phyloP scores from a whole-genome alignment of 768 basidiomycete species.

The Kwoniella sp. region DNA sequence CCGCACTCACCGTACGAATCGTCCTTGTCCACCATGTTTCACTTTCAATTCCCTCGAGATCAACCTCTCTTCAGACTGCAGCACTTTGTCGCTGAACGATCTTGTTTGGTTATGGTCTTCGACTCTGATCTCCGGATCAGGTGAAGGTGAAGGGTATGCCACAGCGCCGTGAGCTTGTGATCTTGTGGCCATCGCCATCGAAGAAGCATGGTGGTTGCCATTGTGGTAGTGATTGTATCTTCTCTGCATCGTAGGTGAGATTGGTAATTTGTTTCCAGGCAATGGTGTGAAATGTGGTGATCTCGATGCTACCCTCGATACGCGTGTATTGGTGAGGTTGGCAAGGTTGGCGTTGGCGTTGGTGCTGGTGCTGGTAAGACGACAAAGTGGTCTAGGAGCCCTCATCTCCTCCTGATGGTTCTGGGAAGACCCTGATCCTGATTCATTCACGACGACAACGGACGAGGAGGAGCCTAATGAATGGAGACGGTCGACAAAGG shows the following conservation, averaged over 20 bases:
- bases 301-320: not conserved
- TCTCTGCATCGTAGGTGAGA: constrained; percentile 3
- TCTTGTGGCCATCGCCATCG: not conserved
- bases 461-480: no score
- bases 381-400: not conserved
- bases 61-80: constrained; percentile 13
- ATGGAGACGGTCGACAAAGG: no score
- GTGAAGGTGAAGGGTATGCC: constrained; percentile 12
- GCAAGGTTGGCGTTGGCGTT: not conserved
- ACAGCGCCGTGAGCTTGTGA: not conserved
- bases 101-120: not conserved
- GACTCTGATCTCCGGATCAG: constrained; percentile 1
- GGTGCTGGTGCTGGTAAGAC: not conserved
- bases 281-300: constrained; percentile 10
- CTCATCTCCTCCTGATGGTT: not conserved
- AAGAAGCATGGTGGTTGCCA: not conserved
- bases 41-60: constrained; percentile 21
- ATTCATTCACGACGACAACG: no score
- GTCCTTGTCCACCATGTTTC: constrained; percentile 10
- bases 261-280: not conserved
- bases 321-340: no score
- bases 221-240: not conserved
- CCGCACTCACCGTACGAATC: constrained; percentile 18
- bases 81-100: constrained; percentile 7
- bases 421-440: no score